These are phyloP conservation scores for Striga asiatica DNA, from an alignment of 257 asterid species.

Conservation along the genomic window DNA sequence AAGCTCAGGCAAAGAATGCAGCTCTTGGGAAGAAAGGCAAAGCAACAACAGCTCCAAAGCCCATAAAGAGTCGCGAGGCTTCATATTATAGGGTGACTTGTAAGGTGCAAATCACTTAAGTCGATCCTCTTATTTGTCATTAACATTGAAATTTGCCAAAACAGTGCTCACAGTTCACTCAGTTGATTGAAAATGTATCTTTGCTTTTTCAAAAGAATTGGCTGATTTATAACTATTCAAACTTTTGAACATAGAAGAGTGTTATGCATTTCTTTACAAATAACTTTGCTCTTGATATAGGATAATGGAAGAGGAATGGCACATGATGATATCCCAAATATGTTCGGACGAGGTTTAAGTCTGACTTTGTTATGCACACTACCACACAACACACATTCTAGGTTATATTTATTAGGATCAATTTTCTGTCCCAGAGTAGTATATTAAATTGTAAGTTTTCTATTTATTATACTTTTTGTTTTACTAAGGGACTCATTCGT, in stretches of 20 bases:
- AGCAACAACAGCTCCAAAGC: slow-evolving; percentile 34
- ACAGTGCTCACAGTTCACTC: too few species aligned
- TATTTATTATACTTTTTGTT: background rate
- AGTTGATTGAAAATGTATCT: too few species aligned
- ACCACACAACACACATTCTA: background rate
- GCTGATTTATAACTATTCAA: background rate
- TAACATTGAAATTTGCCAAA: too few species aligned
- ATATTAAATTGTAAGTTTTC: background rate
- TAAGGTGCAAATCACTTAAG: slow-evolving; percentile 38
- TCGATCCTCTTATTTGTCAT: background rate
- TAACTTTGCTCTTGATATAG: slow-evolving; percentile 28
- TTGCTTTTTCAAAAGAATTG: background rate
- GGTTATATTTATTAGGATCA: background rate
- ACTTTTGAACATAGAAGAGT: slow-evolving; percentile 2
- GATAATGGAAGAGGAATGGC: slow-evolving; percentile 98
- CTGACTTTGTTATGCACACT: slow-evolving; percentile 12
- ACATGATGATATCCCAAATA: slow-evolving; percentile 89
- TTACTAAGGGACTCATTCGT: slow-evolving; percentile 20
- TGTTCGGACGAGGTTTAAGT: slow-evolving; percentile 82
- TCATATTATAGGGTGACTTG: slow-evolving; percentile 69
- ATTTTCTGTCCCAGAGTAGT: background rate
- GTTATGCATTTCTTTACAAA: background rate
- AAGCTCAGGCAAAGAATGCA: slow-evolving; percentile 68
- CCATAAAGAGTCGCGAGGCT: slow-evolving; percentile 69
- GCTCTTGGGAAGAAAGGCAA: slow-evolving; percentile 70